These are phyloP conservation scores for Ogataea polymorpha DNA, from an alignment of 805 yeast species.

Conservation along the genomic window DNA sequence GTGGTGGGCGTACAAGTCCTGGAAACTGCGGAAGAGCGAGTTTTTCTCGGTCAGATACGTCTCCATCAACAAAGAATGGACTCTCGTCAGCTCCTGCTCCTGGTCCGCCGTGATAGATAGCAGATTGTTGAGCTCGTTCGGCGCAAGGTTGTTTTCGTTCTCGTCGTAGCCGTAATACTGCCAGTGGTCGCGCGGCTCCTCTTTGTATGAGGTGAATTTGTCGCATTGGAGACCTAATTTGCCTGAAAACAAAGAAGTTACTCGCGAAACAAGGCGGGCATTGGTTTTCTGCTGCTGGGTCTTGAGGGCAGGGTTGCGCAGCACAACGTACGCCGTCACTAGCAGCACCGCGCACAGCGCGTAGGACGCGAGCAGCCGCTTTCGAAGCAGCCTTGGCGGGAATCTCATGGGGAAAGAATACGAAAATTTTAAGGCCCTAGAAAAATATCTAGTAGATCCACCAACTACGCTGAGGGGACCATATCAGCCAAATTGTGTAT, in stretches of 20 bases:
- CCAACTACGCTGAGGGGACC: neutral
- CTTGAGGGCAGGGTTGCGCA: constrained; percentile 11
- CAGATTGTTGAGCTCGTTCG: constrained; percentile 20
- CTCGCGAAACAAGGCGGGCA: constrained; percentile 16
- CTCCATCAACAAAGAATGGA: constrained; percentile 21
- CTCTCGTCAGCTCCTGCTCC: constrained; percentile 21
- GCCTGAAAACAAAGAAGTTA: constrained; percentile 9
- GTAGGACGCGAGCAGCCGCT: constrained; percentile 8
- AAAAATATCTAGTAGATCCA: neutral
- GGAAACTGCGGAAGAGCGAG: constrained; percentile 14
- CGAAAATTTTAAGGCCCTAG: neutral
- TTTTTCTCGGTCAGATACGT: constrained; percentile 15
- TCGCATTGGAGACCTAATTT: constrained; percentile 25
- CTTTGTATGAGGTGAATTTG: constrained; percentile 24
- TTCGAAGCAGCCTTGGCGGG: constrained; percentile 8
- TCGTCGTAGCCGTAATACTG: constrained; percentile 33
- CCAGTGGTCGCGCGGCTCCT: constrained; percentile 25
- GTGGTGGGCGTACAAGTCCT: constrained; percentile 9
- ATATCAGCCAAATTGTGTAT: neutral
- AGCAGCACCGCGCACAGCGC: constrained; percentile 1
- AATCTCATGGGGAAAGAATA: constrained; percentile 1
- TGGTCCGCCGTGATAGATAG: constrained; percentile 24
- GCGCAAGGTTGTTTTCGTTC: constrained; percentile 19
- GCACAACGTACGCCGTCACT: constrained; percentile 2
- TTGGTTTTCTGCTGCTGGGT: constrained; percentile 15